Percentiles rank a stretch among this genome's conserved stretches.
phyloP scores from a whole-genome alignment of 345 rosid species.

The Salix caprea region DNA sequence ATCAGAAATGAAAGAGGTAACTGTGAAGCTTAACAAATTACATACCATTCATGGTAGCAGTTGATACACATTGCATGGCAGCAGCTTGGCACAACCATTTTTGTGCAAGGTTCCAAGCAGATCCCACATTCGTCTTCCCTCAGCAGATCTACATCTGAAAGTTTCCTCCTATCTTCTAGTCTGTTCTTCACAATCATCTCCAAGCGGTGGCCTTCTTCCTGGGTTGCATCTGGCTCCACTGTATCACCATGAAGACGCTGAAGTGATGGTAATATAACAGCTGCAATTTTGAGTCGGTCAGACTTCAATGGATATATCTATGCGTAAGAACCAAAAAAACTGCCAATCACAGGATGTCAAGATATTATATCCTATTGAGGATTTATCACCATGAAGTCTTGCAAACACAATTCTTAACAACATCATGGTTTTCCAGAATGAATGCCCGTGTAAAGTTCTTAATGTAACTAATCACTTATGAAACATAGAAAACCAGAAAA shows the following conservation, averaged over 20 bases:
- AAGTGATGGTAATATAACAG: slow-evolving; percentile 29
- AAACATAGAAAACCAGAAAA: neutral
- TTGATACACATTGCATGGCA: slow-evolving; percentile 35
- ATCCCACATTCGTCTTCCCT: slow-evolving; percentile 34
- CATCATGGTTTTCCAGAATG: neutral
- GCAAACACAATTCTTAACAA: neutral
- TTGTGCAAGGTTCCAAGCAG: slow-evolving; percentile 33
- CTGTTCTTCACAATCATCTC: slow-evolving; percentile 23
- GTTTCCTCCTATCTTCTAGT: slow-evolving; percentile 19
- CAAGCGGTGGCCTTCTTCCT: slow-evolving; percentile 5
- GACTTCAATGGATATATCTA: neutral
- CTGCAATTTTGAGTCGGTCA: slow-evolving; percentile 17
- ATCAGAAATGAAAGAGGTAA: neutral
- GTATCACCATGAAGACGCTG: slow-evolving; percentile 22
- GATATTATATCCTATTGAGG: neutral
- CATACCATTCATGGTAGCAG: slow-evolving; percentile 31
- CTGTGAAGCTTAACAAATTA: neutral
- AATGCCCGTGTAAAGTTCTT: neutral
- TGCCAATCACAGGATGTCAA: neutral
- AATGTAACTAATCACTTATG: neutral
- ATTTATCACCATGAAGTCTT: neutral
- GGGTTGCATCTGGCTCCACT: slow-evolving; percentile 6
- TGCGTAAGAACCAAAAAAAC: neutral
- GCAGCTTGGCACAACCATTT: slow-evolving; percentile 29
- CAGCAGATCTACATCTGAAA: slow-evolving; percentile 8